A percentile compares a stretch with the other conserved stretches of the same genome.
Conservation (phyloP, 306 rosid species). For the Quercus engelmannii region DNA sequence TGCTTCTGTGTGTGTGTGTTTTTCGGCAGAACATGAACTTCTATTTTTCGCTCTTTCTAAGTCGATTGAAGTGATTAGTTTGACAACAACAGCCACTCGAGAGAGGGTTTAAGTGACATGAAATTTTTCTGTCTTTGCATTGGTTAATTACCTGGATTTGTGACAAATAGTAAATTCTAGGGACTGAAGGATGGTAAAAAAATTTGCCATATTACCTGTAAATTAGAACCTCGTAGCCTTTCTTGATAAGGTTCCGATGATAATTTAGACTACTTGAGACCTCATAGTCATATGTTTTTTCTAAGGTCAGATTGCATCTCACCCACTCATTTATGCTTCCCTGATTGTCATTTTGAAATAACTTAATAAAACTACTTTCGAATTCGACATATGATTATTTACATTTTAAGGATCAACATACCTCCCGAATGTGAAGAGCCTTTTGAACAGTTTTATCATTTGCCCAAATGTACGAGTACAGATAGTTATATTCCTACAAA, state of each 20-base stretch:
- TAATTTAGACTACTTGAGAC: background rate
- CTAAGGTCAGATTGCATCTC: constrained; percentile 18
- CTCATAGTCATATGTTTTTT: background rate
- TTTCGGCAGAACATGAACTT: too few relatives aligned
- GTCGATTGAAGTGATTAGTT: too few relatives aligned
- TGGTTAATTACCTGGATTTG: too few relatives aligned
- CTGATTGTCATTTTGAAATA: background rate
- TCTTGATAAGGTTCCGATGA: constrained; percentile 5
- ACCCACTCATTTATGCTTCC: constrained; percentile 25
- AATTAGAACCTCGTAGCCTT: constrained; percentile 2
- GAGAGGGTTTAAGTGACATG: too few relatives aligned
- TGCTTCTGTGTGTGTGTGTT: too few relatives aligned
- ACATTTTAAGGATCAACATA: background rate
- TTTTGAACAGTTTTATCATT: constrained; percentile 10
- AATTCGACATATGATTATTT: too few relatives aligned
- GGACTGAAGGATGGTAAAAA: background rate
- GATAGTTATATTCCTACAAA: background rate
- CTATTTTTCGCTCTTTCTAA: too few relatives aligned
- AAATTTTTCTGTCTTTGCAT: too few relatives aligned
- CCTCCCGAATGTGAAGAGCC: constrained; percentile 22
- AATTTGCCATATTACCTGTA: constrained; percentile 11
- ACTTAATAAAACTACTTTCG: background rate
- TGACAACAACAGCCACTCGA: too few relatives aligned
- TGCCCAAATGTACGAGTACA: constrained; percentile 18
- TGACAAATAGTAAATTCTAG: too few relatives aligned